Evolutionary conservation across 1,139 yeast genomes (phyloP), one percentile per base, ranked within the genome.

Genomic region (Arxiozyma bovina): DNA sequence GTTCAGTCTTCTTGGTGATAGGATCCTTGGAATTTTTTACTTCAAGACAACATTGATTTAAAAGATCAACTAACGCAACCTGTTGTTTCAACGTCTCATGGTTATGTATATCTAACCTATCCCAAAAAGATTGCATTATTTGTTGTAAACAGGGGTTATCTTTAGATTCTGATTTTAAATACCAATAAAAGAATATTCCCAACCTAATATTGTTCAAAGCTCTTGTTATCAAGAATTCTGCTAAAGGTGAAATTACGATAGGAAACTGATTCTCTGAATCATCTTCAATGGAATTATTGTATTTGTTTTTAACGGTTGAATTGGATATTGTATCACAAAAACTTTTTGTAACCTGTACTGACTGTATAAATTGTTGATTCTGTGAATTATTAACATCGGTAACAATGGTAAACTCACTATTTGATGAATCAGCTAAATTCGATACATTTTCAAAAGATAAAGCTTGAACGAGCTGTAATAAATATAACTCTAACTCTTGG

Each of bases 381-480:
- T 42, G 55, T 63, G 61, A 59, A 64, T 57, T 51, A 70, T 53
- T 49, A n/a, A 60, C 54, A 43, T 74, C 75, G 42, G 73, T 75
- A 3, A 76, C 72, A 34, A 77, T 69, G 18, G 77, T 74, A 58
- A 70, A 77, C 25, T 76, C 80, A 57, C 75, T 74, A 40, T 64
- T 66, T 0, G 67, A 58, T 49, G 60, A 63, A 41, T 68, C 69
- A 2, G 63, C 58, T 18, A 66, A 56, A 1, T 63, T 63, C 1
- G 68, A 61, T 5, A 61, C 50, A 38, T 75, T 68, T 61, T 85
- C 99, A 67, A 88, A 89, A 59, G 89, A 85, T 50, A 94, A 78
- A 0, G 97, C 96, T 66, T 91, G 98, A 0, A 94, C 98, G 18
- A 94, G 74, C 69, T 94, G 99, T 55, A 94, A 77, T 58, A 94